A percentile compares a stretch with the other conserved stretches of the same genome.
These are phyloP conservation scores for Beauveria sp. DNA, from an alignment of 2,329 filamentous ascomycete species.

Conservation along the genomic window DNA sequence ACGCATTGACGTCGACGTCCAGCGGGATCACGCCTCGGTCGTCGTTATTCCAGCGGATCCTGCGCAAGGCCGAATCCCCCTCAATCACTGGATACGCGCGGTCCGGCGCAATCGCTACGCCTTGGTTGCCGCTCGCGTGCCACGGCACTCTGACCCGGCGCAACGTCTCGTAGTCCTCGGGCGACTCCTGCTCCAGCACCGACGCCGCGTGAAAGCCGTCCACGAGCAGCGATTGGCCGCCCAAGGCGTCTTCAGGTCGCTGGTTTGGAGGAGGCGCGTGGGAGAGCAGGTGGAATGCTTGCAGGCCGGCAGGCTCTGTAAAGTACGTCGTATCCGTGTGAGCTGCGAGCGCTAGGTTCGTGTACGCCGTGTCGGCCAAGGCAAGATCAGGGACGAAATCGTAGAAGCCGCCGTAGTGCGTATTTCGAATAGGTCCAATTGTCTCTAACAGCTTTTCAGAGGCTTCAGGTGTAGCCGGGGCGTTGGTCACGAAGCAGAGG, in stretches of 20 bases:
- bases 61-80: constrained; percentile 39
- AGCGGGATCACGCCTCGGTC: constrained; percentile 68
- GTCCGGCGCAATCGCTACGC: constrained; percentile 70
- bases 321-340: constrained; percentile 98
- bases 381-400: constrained; percentile 88
- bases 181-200: constrained; percentile 47
- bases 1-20: constrained; percentile 42
- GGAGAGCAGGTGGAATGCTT: constrained; percentile 86
- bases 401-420: constrained; percentile 75
- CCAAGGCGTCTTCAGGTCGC: constrained; percentile 35
- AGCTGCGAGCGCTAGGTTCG: constrained; percentile 68
- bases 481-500: constrained; percentile 68
- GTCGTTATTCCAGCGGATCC: constrained; percentile 89
- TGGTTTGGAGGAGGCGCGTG: constrained; percentile 41
- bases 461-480: constrained; percentile 57
- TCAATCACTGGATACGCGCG: constrained; percentile 65
- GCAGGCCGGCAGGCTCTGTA: constrained; percentile 81
- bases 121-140: constrained; percentile 86
- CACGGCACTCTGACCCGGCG: constrained; percentile 53
- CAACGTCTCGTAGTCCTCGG: constrained; percentile 50
- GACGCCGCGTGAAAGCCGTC: constrained; percentile 74
- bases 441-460: constrained; percentile 70
- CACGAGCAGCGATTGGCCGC: constrained; percentile 74
- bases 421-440: constrained; percentile 81
- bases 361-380: constrained; percentile 87